phyloP scores from a whole-genome alignment of 768 basidiomycete genomes.

The Suillus ampliporus region DNA sequence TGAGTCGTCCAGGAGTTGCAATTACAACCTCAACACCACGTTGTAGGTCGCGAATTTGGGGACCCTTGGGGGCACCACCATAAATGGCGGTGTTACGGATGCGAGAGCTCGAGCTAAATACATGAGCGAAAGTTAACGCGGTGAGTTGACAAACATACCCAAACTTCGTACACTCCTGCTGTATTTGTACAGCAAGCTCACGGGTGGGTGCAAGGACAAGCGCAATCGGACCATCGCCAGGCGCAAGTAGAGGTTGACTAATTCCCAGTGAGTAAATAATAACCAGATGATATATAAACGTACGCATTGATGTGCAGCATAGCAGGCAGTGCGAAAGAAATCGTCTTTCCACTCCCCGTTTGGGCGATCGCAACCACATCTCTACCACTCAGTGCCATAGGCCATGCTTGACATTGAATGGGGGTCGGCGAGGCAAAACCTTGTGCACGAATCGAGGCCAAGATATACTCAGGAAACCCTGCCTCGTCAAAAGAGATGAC shows the following conservation, averaged over 20 bases:
- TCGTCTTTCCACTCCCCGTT: conserved; percentile 98
- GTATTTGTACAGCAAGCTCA: conserved; percentile 98
- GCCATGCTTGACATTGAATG: conserved; percentile 99
- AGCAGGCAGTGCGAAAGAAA: conserved; percentile 96
- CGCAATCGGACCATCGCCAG: conserved; percentile 97
- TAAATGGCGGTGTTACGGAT: conserved; percentile 99
- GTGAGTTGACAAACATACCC: conserved; percentile 57
- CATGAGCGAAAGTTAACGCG: conserved; percentile 11
- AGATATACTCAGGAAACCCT: conserved; percentile 95
- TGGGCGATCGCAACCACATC: conserved; percentile 97
- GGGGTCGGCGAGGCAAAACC: conserved; percentile 92
- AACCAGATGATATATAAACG: conserved; percentile 34
- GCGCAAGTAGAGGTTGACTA: conserved; percentile 89
- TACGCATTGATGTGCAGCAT: conserved; percentile 99
- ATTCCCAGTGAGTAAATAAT: conserved; percentile 16
- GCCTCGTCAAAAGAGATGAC: conserved; percentile 92
- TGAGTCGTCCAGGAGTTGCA: conserved; percentile 99
- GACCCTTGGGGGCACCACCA: conserved; percentile 98
- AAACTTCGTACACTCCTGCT: conserved; percentile 98
- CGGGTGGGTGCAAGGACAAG: conserved; percentile 97
- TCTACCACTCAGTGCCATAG: conserved; percentile 94
- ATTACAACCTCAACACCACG: conserved; percentile 98
- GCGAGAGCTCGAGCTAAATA: conserved; percentile 78
- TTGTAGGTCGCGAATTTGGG: conserved; percentile 96
- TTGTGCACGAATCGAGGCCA: conserved; percentile 91